Evolutionary conservation across 208 protist species (phyloP), one percentile per base, ranked within the genome.

Genomic region (Acanthamoeba culbertsoni): DNA sequence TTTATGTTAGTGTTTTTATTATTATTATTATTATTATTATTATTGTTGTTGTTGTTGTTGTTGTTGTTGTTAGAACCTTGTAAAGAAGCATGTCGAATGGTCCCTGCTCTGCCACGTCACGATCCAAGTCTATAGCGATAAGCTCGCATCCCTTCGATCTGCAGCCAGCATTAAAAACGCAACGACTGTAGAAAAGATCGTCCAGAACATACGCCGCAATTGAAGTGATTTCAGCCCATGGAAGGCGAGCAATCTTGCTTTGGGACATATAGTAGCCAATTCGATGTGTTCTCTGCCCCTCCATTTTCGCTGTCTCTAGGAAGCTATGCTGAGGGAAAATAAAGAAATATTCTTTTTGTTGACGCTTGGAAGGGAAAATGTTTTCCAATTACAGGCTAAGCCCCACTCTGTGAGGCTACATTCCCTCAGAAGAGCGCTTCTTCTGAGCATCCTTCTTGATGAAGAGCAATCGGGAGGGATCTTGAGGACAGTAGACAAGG

Each of bases 361-460:
- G 0, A 31, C n/a, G n/a, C n/a, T n/a, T n/a, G n/a, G n/a, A n/a
- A n/a, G n/a, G n/a, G 55, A 63, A 26, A 63, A 26, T 7, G 6
- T 71, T 71, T 42, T 33, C 28, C 20, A 0, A 2, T 1, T 63
- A n/a, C 23, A 28, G 35, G 37, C 37, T 14, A 10, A 26, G 10
- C n/a, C 18, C 65, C 65, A 75, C 65, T 75, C 65, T 75, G 62
- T 40, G 65, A 31, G 5, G 57, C n/a, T 63, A 8, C 23, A 33
- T n/a, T 75, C 63, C 63, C 63, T 84, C 73, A 84, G 73, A 84
- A 84, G 73, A 84, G 73, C 73, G 73, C 73, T 84, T 84, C 73
- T 84, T 84, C 73, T 84, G 73, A 33, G 73, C 73, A 37, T 20
- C 73, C 73, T 84, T 84, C 73, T 84, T 55, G 73, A 8, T 26